Evolutionary conservation across 2,329 filamentous ascomycete genomes (phyloP), one percentile per base, ranked within the genome.

Genomic region (Penicillium frequentans): DNA sequence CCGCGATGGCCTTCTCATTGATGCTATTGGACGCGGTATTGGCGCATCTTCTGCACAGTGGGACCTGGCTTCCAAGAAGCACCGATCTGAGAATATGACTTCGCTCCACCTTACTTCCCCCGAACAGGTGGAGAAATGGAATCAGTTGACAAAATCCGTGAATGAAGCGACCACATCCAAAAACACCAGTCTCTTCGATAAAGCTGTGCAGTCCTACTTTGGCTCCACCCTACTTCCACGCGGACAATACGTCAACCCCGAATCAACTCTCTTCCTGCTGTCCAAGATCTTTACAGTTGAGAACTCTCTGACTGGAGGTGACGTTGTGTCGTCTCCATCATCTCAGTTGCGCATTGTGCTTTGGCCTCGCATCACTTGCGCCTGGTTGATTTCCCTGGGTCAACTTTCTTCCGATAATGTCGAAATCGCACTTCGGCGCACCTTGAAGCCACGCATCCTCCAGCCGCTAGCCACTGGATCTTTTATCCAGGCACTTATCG

Each of bases 1-100:
- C 7, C 68, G 73, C 21, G 74, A 75, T 52, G 74, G 75, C 11
- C 68, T 77, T 14, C 62, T 78, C 23, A 74, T 77, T 31, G 74
- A 78, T 59, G 73, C 75, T 10, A 75, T 78, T 57, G 75, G 75
- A 10, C 73, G 74, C 33, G 76, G 76, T 46, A 73, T 77, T 49
- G 70, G 68, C 14, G 70, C 69, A 8, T 65, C 68, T n/a, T 64
- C 65, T 43, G 58, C 66, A 1, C 62, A 71, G 23, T 69, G 66
- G 64, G 69, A 71, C 33, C 53, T 60, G n/a, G 55, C 63, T 9
- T 68, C 67, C 1, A 71, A 70, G 54, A 71, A 70, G 55, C 65
- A 67, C 47, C 66, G 64, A 43, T 63, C 67, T 19, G 68, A 75
- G 21, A 61, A 66, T 43, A 64, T 67, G 59, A 62, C 63, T 3